Evolutionary conservation across 352 stramenopile species (phyloP).

Genomic region (Globisporangium emineosum): DNA sequence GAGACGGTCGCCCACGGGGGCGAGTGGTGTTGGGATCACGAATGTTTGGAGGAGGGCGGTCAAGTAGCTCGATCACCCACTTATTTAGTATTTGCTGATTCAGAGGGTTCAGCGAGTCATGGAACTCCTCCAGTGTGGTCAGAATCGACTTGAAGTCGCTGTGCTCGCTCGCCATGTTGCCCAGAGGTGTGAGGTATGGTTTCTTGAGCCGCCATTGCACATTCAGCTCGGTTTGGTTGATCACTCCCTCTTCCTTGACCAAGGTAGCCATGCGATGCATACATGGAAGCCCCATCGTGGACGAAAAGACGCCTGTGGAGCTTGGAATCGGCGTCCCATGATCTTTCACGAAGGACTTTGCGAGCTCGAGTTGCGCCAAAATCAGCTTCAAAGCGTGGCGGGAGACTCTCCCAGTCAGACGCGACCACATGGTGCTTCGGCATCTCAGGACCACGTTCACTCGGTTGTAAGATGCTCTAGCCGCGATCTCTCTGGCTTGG

Average conservation of each 20-base stretch:
- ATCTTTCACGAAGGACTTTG: conserved; percentile 1
- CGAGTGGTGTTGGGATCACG: neutral
- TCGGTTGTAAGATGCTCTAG: neutral
- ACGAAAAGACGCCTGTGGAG: neutral
- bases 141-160: conserved; percentile 1
- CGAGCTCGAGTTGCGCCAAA: conserved; percentile 1
- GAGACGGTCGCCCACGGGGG: neutral
- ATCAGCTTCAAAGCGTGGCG: neutral
- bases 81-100: conserved; percentile 4
- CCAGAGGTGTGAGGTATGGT: neutral
- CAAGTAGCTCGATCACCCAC: neutral
- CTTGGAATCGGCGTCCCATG: conserved; percentile 1
- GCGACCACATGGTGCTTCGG: neutral
- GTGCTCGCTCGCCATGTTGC: neutral
- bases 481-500: neutral
- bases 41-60: neutral
- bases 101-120: neutral
- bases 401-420: conserved; percentile 2
- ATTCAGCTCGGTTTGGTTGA: conserved; percentile 2
- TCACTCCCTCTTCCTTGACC: neutral
- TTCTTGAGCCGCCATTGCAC: neutral
- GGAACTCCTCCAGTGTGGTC: neutral
- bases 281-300: neutral
- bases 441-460: neutral
- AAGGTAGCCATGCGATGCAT: conserved; percentile 2